Percentiles rank a stretch among this genome's conserved stretches.
These are phyloP conservation scores for Aspergillus latus DNA, from an alignment of 2,329 filamentous ascomycete genomes.

Conservation along the genomic window DNA sequence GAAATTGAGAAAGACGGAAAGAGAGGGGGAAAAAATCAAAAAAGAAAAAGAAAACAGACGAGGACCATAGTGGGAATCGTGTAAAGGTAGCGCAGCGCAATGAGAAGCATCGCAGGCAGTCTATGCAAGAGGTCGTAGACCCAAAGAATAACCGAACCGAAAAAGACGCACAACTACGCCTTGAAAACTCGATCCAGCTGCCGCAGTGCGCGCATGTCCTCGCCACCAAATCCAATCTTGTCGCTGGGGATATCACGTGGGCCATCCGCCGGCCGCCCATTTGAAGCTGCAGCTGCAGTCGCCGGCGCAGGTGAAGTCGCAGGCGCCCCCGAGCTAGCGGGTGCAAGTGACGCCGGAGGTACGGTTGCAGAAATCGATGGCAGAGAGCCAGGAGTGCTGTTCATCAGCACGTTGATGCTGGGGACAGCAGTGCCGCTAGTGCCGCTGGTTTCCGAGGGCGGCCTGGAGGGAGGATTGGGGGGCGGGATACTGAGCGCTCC, in stretches of 20 bases:
- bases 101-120: neutral
- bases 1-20: neutral
- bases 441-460: conserved; percentile 26
- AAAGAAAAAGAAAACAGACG: no score
- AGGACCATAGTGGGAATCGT: neutral
- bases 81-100: neutral
- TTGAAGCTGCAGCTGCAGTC: neutral
- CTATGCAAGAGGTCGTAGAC: conserved; percentile 1
- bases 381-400: conserved; percentile 32
- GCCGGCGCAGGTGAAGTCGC: neutral
- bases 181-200: conserved; percentile 61
- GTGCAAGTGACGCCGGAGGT: neutral
- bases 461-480: conserved; percentile 19
- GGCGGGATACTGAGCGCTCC: conserved; percentile 20
- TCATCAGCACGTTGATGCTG: conserved; percentile 53
- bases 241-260: conserved; percentile 58
- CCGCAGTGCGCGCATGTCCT: conserved; percentile 65
- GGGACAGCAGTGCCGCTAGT: conserved; percentile 53
- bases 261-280: conserved; percentile 36
- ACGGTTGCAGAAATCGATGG: conserved; percentile 23
- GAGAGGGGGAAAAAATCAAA: no score
- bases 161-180: conserved; percentile 16
- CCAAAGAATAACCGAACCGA: neutral
- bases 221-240: conserved; percentile 57
- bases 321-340: conserved; percentile 18